Base-by-base conservation (phyloP, 139 green algal species). In the Volvox africanus region DNA sequence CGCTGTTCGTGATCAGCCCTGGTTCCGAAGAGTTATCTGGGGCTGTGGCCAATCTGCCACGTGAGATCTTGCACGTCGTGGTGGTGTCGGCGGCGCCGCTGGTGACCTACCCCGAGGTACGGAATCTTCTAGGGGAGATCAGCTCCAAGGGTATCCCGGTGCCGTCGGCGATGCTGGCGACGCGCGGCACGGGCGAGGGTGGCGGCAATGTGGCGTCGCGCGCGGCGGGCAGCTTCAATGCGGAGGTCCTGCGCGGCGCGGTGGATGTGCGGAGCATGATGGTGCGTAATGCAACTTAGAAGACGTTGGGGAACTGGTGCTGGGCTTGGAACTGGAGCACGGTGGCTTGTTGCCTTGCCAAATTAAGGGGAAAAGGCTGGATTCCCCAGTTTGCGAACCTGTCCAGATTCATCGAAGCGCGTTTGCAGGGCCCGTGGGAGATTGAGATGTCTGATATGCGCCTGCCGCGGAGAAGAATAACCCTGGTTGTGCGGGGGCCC, bases 21-120 rank as follows among this genome's bases (percentile, higher is more conserved):
- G 35, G 55, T 2, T 24, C 14, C 14, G 87, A 91, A 35, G 87
- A 91, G 24, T 75, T 91, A 28, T 86, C 76, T 0, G 2, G 13
- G 24, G 76, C 87, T 33, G 87, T 91, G 17, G 76, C 76, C 0
- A 91, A 91, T 61, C 61, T 91, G 76, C 87, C 87, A 0, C 44
- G 87, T 3, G 87, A 91, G 87, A 86, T 91, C 35, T 13, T 91
- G 37, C 76, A 91, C 76, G 76, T 91, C 61, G 87, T 86, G 32
- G 69, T 78, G 16, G 50, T 86, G 76, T 79, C 76, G 13, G 32
- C 87, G 61, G 69, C 87, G 26, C 12, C 76, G 14, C 75, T 91
- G 76, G 12, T 44, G 22, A 50, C 76, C 14, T 91, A 91, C 61
- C 75, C 87, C 0, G 87, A 91, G 33, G 87, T 91, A 35, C 75